phyloP scores from a whole-genome alignment of 2,329 filamentous ascomycete genomes.

The Rhynchosporium agropyri region DNA sequence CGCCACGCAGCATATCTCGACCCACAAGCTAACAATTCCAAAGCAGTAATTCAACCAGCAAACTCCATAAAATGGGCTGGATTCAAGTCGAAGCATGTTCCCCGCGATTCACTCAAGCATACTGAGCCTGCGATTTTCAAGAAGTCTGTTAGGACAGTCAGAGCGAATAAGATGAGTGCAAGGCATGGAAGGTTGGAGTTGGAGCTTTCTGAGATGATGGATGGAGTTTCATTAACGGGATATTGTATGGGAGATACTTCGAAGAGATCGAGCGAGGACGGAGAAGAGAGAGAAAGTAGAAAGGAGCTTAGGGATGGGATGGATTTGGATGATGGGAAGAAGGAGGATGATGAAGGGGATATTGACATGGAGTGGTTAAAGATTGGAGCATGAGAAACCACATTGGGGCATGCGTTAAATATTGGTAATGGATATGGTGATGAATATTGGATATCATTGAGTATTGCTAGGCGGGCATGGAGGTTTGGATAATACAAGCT shows the following conservation, averaged over 20 bases:
- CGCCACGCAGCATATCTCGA: too few species aligned
- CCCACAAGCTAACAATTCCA: neutral
- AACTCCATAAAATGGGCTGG: neutral
- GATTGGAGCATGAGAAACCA: too few species aligned
- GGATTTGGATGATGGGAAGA: neutral
- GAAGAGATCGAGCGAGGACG: neutral
- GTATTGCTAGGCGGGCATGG: too few species aligned
- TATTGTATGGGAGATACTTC: neutral
- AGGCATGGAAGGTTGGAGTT: neutral
- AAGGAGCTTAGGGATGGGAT: neutral
- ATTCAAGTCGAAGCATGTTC: too few species aligned
- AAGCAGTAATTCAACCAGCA: neutral
- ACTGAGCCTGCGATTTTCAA: neutral
- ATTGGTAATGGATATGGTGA: too few species aligned
- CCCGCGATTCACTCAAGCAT: neutral
- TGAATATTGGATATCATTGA: too few species aligned
- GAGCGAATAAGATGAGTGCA: too few species aligned
- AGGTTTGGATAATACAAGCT: too few species aligned
- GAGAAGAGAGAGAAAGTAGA: neutral
- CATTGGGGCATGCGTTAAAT: too few species aligned
- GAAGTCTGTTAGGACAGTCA: neutral
- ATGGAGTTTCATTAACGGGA: neutral
- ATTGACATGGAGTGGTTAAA: too few species aligned
- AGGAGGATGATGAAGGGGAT: too few species aligned
- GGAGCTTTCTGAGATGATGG: conserved; percentile 2